Conservation (phyloP, 495 filamentous ascomycete genomes). For the Monascus purpureus region DNA sequence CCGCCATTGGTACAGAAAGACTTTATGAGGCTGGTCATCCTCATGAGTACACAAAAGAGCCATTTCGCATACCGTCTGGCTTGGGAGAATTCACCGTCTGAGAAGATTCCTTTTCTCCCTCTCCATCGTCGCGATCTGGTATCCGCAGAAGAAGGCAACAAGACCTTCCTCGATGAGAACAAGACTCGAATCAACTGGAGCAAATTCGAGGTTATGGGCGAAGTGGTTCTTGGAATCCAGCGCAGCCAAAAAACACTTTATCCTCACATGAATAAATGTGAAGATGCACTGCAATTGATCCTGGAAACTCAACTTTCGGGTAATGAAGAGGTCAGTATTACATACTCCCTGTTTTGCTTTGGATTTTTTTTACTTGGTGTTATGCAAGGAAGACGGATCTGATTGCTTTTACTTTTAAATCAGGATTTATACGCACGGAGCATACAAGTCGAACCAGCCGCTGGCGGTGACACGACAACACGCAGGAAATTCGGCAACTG, state of each 20-base stretch:
- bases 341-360: neutral
- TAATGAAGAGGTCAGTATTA: slow-evolving; percentile 38
- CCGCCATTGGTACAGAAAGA: slow-evolving; percentile 53
- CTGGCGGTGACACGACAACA: slow-evolving; percentile 20
- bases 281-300: slow-evolving; percentile 54
- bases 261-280: slow-evolving; percentile 48
- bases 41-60: slow-evolving; percentile 85
- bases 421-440: slow-evolving; percentile 34
- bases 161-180: slow-evolving; percentile 63
- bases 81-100: slow-evolving; percentile 84
- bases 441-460: slow-evolving; percentile 30
- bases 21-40: slow-evolving; percentile 75
- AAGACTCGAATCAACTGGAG: slow-evolving; percentile 87
- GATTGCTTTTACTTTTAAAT: neutral
- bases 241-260: slow-evolving; percentile 81
- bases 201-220: slow-evolving; percentile 94
- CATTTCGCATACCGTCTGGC: slow-evolving; percentile 90
- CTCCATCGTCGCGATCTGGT: slow-evolving; percentile 80
- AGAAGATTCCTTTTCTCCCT: slow-evolving; percentile 90
- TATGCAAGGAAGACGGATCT: too few relatives aligned
- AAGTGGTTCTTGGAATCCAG: slow-evolving; percentile 80
- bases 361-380: neutral
- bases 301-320: slow-evolving; percentile 47
- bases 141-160: slow-evolving; percentile 81
- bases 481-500: slow-evolving; percentile 25